Evolutionary conservation across 305 asterid species (phyloP), one percentile per base, ranked within the genome.

Genomic region (Fraxinus latifolia): DNA sequence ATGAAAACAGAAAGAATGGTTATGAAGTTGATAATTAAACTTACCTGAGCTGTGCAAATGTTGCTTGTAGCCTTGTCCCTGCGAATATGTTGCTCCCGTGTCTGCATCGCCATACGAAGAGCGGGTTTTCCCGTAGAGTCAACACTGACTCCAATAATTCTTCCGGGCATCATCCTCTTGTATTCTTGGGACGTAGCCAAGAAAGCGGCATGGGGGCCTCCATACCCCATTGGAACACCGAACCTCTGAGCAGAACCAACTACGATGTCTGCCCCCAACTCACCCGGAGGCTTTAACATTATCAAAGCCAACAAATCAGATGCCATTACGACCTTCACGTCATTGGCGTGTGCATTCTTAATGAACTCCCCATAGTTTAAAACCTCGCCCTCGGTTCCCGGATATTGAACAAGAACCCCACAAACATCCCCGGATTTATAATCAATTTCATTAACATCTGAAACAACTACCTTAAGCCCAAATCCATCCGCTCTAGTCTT

Each of bases 211-310:
- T 96, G 99, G 39, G 99, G 99, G 14, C 99, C 99, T 9, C 99
- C 99, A 80, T 96, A 96, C 8, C 99, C 99, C 99, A 96, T 94
- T 1, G 99, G 99, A 74, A 96, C 99, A 29, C 99, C 99, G 83
- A 95, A 95, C 87, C 99, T 92, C 90, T 95, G 99, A 34, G 99
- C 99, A 0, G 99, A 95, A n/a, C 99, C 98, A 32, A 95, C 92
- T 81, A 91, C 99, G 79, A 95, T 95, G 86, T 95, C 99, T 0
- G 95, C 98, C 8, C 98, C 98, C 76, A 93, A 79, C 85, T 96
- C 99, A 5, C 98, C 99, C 0, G 99, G 99, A 0, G 98, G 98
- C 90, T 91, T 96, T 92, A 96, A 77, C 93, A 96, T 72, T 0
- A 96, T 93, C 95, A 96, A 84, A 29, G 98, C 97, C 88, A 96